phyloP scores from a whole-genome alignment of 305 asterid genomes.

The Fraxinus floribunda region DNA sequence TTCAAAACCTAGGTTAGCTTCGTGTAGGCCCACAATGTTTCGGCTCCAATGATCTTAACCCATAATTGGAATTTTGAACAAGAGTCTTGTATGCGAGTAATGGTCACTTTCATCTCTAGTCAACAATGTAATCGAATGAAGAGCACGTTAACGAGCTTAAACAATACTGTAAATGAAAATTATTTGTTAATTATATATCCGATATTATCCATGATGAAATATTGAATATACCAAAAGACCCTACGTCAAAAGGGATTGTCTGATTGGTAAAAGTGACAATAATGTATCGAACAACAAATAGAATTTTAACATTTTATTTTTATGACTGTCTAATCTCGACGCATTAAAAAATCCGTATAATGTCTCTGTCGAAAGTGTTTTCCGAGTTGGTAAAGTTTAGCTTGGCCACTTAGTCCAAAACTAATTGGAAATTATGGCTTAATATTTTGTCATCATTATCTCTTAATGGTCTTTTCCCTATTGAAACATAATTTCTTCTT shows the following conservation, averaged over 20 bases:
- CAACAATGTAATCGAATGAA: neutral
- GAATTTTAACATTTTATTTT: neutral
- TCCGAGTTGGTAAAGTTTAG: neutral
- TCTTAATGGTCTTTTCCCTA: neutral
- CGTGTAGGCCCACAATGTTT: constrained; percentile 34
- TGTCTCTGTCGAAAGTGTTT: constrained; percentile 21
- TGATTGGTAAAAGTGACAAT: neutral
- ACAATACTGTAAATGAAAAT: neutral
- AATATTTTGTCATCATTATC: constrained; percentile 1
- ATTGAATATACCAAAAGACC: neutral
- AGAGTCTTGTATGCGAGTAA: constrained; percentile 23
- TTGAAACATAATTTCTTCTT: neutral
- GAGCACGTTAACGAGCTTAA: neutral
- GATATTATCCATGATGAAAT: neutral
- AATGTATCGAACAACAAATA: neutral
- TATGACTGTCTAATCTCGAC: neutral
- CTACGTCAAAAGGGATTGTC: constrained; percentile 19
- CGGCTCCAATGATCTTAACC: constrained; percentile 30
- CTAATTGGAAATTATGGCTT: constrained; percentile 12
- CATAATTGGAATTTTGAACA: constrained; percentile 38
- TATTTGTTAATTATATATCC: neutral
- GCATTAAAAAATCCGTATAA: neutral
- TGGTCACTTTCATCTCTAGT: constrained; percentile 33
- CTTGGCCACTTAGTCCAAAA: neutral
- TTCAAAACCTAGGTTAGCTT: constrained; percentile 19